Evolutionary conservation across 116 monocot genomes (phyloP).

Genomic region (Zostera marina): DNA sequence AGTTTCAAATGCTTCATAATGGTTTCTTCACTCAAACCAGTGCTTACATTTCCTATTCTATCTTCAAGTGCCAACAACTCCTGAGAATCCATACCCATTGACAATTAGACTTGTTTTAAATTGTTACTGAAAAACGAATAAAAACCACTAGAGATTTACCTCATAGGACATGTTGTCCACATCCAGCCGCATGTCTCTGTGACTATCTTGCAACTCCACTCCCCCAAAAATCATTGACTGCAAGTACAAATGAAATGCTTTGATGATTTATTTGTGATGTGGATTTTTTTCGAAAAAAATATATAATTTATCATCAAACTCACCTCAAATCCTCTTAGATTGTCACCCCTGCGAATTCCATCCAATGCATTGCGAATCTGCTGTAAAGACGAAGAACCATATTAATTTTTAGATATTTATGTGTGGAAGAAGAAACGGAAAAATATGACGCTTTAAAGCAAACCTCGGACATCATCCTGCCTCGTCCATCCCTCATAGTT

Average conservation of each 20-base stretch:
- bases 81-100: slow-evolving; percentile 13
- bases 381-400: neutral
- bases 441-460: neutral
- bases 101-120: neutral
- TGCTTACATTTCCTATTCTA: slow-evolving; percentile 80
- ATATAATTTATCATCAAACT: slow-evolving; percentile 1
- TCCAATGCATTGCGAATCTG: slow-evolving; percentile 55
- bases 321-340: slow-evolving; percentile 42
- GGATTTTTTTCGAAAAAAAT: no score
- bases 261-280: neutral
- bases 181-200: slow-evolving; percentile 92
- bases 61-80: slow-evolving; percentile 91
- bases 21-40: slow-evolving; percentile 72
- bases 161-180: slow-evolving; percentile 98
- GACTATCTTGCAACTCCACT: slow-evolving; percentile 55
- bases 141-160: slow-evolving; percentile 19
- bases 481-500: slow-evolving; percentile 34
- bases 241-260: neutral
- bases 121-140: no score
- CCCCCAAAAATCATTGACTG: slow-evolving; percentile 32
- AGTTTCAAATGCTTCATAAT: slow-evolving; percentile 56
- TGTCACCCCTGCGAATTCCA: slow-evolving; percentile 39
- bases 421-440: neutral
- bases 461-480: slow-evolving; percentile 49
- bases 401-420: neutral